These are phyloP conservation scores for Themeda triandra DNA, from an alignment of 176 grass and related monocot species.

Conservation along the genomic window DNA sequence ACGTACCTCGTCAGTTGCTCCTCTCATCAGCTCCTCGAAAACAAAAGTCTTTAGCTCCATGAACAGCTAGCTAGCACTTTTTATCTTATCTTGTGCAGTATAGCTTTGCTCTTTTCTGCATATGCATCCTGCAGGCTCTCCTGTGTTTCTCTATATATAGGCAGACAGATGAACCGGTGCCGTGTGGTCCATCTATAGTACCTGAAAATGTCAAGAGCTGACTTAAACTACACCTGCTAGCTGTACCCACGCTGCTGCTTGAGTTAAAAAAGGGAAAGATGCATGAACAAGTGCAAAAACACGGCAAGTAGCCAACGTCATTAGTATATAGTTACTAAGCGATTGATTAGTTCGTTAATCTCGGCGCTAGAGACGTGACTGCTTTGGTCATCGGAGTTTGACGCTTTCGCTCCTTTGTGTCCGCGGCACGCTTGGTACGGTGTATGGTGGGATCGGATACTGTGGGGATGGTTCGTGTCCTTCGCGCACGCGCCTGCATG, in stretches of 20 bases:
- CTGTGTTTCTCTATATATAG: background rate
- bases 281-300: background rate
- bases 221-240: background rate
- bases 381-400: constrained; percentile 16
- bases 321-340: background rate
- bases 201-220: constrained; percentile 39
- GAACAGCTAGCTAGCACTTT: background rate
- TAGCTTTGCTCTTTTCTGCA: background rate
- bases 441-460: too few species aligned
- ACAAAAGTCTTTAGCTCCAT: constrained; percentile 17
- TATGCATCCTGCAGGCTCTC: background rate
- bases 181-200: background rate
- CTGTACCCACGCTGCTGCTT: background rate
- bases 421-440: too few species aligned
- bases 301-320: background rate
- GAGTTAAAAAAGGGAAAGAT: background rate
- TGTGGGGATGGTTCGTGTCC: background rate
- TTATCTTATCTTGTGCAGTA: background rate
- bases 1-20: background rate
- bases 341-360: constrained; percentile 1
- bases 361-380: background rate
- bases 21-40: constrained; percentile 7
- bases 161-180: too few species aligned
- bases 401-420: background rate
- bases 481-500: background rate